These are phyloP conservation scores for Symbiotaphrina buchneri DNA, from an alignment of 495 filamentous ascomycete species.

Conservation along the genomic window DNA sequence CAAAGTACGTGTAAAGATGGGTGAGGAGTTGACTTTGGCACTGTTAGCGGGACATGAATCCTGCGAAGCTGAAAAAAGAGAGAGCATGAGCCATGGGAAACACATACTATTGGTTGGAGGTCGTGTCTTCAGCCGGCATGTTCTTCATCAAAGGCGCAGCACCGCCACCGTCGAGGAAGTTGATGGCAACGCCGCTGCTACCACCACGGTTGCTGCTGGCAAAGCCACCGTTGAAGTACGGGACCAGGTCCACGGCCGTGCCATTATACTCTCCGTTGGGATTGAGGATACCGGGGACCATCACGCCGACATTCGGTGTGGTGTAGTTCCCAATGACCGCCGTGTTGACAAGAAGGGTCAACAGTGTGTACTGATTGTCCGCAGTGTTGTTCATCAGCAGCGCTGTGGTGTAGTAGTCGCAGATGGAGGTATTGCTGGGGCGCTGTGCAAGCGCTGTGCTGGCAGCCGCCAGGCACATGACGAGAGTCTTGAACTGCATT, in stretches of 20 bases:
- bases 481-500: background rate
- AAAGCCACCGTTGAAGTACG: conserved; percentile 27
- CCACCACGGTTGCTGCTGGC: conserved; percentile 20
- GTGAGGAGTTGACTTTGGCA: conserved; percentile 22
- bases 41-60: background rate
- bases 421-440: conserved; percentile 22
- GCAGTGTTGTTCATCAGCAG: conserved; percentile 28
- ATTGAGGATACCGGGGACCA: conserved; percentile 26
- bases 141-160: conserved; percentile 23
- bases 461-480: background rate
- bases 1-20: conserved; percentile 32
- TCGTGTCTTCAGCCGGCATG: conserved; percentile 19
- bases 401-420: conserved; percentile 29
- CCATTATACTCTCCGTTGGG: conserved; percentile 17
- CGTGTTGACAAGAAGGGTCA: conserved; percentile 30
- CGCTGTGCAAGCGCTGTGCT: conserved; percentile 14
- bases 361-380: conserved; percentile 23
- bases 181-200: conserved; percentile 15
- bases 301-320: conserved; percentile 17
- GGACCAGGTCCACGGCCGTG: conserved; percentile 23
- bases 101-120: conserved; percentile 26
- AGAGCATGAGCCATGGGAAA: background rate
- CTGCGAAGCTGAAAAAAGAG: background rate
- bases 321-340: conserved; percentile 33
- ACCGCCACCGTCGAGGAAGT: conserved; percentile 33